These are phyloP conservation scores for Tetragonia tetragonoides DNA, from an alignment of 148 eudicot species.

Conservation along the genomic window DNA sequence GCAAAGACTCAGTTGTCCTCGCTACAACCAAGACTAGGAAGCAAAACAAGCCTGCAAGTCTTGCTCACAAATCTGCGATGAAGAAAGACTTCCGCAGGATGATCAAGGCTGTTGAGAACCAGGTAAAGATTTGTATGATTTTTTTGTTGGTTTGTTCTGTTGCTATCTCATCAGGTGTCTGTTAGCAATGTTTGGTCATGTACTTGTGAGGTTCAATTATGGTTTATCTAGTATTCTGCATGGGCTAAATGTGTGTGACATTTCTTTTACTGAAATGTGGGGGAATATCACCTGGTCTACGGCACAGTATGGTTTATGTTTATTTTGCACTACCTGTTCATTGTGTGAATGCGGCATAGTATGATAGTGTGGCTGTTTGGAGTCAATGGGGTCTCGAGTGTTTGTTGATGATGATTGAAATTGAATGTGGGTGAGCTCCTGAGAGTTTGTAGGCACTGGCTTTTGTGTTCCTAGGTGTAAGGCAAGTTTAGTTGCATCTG, in stretches of 20 bases:
- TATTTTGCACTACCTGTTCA: too few species aligned
- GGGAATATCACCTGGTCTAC: too few species aligned
- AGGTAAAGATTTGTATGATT: constrained; percentile 38
- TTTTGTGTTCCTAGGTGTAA: too few species aligned
- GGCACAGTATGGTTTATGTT: too few species aligned
- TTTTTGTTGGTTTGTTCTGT: neutral
- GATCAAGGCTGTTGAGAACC: constrained; percentile 88
- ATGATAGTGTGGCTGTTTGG: too few species aligned
- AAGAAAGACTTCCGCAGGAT: constrained; percentile 81
- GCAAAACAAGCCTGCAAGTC: constrained; percentile 69
- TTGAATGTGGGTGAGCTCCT: too few species aligned
- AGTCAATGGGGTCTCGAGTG: too few species aligned
- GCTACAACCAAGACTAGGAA: constrained; percentile 86
- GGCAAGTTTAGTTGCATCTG: too few species aligned
- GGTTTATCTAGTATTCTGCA: neutral
- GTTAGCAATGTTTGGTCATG: neutral
- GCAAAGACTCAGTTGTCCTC: constrained; percentile 71
- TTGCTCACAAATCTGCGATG: constrained; percentile 79
- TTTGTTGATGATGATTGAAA: too few species aligned
- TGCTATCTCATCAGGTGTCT: neutral
- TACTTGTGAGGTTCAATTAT: neutral
- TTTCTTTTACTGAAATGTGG: neutral
- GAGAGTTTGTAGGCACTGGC: too few species aligned
- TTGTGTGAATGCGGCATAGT: too few species aligned
- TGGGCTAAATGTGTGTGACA: neutral